These are phyloP conservation scores for Draba incana DNA, from an alignment of 345 rosid genomes.

Conservation along the genomic window DNA sequence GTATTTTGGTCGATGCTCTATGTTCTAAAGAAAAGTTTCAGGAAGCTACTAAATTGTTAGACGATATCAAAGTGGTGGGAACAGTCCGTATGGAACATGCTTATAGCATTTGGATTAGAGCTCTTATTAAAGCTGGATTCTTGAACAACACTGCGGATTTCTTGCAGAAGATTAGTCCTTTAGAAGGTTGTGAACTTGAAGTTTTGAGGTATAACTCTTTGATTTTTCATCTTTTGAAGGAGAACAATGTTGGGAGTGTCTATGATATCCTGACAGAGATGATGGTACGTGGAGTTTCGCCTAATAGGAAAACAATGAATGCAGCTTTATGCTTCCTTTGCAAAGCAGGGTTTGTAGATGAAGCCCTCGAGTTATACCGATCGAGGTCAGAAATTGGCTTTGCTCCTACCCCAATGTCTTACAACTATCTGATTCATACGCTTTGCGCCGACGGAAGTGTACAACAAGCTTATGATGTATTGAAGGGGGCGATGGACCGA, in stretches of 20 bases:
- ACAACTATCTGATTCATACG: constrained; percentile 66
- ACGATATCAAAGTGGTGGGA: constrained; percentile 51
- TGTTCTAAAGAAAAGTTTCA: constrained; percentile 52
- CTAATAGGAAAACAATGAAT: constrained; percentile 63
- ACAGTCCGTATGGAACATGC: constrained; percentile 50
- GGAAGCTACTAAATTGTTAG: constrained; percentile 57
- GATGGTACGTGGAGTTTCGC: constrained; percentile 56
- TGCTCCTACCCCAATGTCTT: constrained; percentile 55
- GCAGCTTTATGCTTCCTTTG: constrained; percentile 78
- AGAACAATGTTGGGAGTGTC: constrained; percentile 60
- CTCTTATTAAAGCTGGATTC: constrained; percentile 54
- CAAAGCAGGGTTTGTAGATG: constrained; percentile 81
- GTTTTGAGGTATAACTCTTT: constrained; percentile 60
- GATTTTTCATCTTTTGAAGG: constrained; percentile 57
- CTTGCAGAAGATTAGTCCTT: constrained; percentile 51
- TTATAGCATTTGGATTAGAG: constrained; percentile 62
- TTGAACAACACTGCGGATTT: constrained; percentile 59
- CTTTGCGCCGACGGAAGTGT: constrained; percentile 53
- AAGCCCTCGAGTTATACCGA: constrained; percentile 67
- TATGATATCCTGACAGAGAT: constrained; percentile 72
- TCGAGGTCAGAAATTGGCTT: constrained; percentile 61
- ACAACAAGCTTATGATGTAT: constrained; percentile 61
- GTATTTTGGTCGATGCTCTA: constrained; percentile 54
- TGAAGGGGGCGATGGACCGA: constrained; percentile 54
- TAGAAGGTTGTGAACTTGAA: constrained; percentile 60